Evolutionary conservation across 1,284 basidiomycete species (phyloP).

Genomic region (Trametes sp.): DNA sequence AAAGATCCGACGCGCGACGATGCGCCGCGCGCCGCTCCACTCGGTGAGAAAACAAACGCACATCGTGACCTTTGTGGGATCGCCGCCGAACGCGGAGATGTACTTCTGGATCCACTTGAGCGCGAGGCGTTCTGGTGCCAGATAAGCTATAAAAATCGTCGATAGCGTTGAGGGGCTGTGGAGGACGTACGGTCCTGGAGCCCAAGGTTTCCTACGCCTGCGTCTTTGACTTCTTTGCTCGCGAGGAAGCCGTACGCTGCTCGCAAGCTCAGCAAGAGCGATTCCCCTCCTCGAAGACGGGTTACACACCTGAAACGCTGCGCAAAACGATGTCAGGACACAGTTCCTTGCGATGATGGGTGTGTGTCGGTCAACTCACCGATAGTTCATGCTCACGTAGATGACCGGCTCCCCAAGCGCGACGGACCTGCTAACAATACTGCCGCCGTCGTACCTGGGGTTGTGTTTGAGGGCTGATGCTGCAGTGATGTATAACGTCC

Average conservation of each 20-base stretch:
- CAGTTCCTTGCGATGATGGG: neutral
- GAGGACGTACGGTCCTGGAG: slow-evolving; percentile 58
- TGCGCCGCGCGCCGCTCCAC: neutral
- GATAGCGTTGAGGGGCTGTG: slow-evolving; percentile 20
- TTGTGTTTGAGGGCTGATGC: neutral
- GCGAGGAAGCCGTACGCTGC: slow-evolving; percentile 27
- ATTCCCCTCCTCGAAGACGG: too few species aligned
- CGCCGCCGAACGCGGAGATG: slow-evolving; percentile 16
- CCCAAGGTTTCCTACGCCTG: slow-evolving; percentile 62
- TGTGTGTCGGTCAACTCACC: slow-evolving; percentile 20
- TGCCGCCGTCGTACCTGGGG: slow-evolving; percentile 38
- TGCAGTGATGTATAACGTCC: neutral
- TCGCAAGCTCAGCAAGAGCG: neutral
- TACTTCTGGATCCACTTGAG: slow-evolving; percentile 14
- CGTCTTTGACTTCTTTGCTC: slow-evolving; percentile 55
- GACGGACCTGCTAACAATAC: slow-evolving; percentile 43
- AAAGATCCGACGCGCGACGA: neutral
- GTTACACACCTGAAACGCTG: slow-evolving; percentile 13
- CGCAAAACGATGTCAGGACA: neutral
- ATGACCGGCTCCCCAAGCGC: slow-evolving; percentile 44
- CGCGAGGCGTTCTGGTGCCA: slow-evolving; percentile 14
- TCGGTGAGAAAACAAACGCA: slow-evolving; percentile 26
- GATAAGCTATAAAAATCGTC: slow-evolving; percentile 7
- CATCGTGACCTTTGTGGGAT: slow-evolving; percentile 27
- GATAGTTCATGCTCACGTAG: slow-evolving; percentile 46